phyloP scores from a whole-genome alignment of 2,329 filamentous ascomycete genomes.

The Pyrenophora tritici-repentis region DNA sequence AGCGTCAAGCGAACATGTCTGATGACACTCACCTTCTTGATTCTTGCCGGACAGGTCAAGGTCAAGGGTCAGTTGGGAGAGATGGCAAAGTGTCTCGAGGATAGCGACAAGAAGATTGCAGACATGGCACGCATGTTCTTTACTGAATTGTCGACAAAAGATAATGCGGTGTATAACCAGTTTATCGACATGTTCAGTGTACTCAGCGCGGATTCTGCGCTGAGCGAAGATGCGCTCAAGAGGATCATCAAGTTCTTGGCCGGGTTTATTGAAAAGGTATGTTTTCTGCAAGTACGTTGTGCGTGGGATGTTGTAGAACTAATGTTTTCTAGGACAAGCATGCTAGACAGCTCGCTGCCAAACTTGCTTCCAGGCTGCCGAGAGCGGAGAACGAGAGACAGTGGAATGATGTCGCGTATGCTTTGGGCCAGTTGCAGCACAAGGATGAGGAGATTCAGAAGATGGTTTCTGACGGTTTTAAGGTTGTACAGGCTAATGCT shows the following conservation, averaged over 20 bases:
- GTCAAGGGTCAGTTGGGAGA: slow-evolving; percentile 98
- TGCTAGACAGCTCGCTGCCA: slow-evolving; percentile 89
- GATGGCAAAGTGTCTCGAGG: slow-evolving; percentile 98
- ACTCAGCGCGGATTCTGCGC: slow-evolving; percentile 76
- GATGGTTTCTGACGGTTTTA: slow-evolving; percentile 74
- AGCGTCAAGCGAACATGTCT: slow-evolving; percentile 96
- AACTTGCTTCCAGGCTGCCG: slow-evolving; percentile 82
- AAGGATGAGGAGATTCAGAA: slow-evolving; percentile 90
- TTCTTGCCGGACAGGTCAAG: slow-evolving; percentile 96
- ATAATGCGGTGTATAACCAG: slow-evolving; percentile 98
- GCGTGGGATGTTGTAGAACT: neutral
- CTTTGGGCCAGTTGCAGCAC: slow-evolving; percentile 84
- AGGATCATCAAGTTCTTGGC: slow-evolving; percentile 90
- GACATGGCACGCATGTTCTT: slow-evolving; percentile 98
- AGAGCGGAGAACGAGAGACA: slow-evolving; percentile 91
- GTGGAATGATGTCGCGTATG: slow-evolving; percentile 97
- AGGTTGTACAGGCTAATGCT: slow-evolving; percentile 50
- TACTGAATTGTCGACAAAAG: slow-evolving; percentile 93
- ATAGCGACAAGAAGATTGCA: slow-evolving; percentile 90
- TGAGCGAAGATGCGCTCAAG: slow-evolving; percentile 85
- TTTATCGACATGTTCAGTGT: slow-evolving; percentile 99
- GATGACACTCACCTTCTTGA: slow-evolving; percentile 98
- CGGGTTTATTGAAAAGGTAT: slow-evolving; percentile 95
- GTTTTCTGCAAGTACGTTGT: neutral
- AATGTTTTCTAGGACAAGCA: slow-evolving; percentile 77